Percentiles rank a stretch among this genome's conserved stretches.
phyloP scores from a whole-genome alignment of 2,329 filamentous ascomycete species.

The Stagonosporopsis cucurbitacearum region DNA sequence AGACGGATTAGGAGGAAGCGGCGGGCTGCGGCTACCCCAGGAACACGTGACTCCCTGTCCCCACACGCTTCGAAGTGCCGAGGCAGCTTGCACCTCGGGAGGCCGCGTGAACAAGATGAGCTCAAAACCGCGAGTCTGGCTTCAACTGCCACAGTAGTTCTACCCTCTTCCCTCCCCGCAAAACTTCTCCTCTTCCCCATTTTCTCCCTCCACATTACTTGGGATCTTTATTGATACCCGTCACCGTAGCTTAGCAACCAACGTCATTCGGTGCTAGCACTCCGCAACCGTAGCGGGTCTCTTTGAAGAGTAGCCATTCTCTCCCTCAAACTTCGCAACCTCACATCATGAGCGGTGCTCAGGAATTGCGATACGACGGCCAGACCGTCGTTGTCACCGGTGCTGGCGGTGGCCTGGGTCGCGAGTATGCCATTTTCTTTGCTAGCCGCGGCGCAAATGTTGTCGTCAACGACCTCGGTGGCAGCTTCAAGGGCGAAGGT shows the following conservation, averaged over 20 bases:
- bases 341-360: constrained; percentile 42
- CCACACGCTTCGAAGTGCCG: constrained; percentile 13
- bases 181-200: not conserved
- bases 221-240: constrained; percentile 18
- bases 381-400: constrained; percentile 90
- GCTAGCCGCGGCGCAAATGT: constrained; percentile 89
- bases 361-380: constrained; percentile 77
- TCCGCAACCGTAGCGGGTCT: constrained; percentile 3
- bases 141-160: constrained; percentile 7
- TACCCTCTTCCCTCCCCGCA: constrained; percentile 4
- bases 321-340: not conserved
- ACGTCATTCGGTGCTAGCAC: constrained; percentile 10
- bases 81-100: constrained; percentile 19
- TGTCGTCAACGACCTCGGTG: constrained; percentile 95
- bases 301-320: not conserved
- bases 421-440: constrained; percentile 87
- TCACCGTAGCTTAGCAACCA: constrained; percentile 4
- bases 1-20: constrained; percentile 1
- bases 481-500: constrained; percentile 91
- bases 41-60: constrained; percentile 18
- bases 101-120: constrained; percentile 15
- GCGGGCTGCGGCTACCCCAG: constrained; percentile 9
- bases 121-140: constrained; percentile 19
- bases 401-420: constrained; percentile 81
- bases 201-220: not conserved